Evolutionary conservation across 2,329 filamentous ascomycete species (phyloP).

Genomic region (Pseudovirgaria hyperparasitica): DNA sequence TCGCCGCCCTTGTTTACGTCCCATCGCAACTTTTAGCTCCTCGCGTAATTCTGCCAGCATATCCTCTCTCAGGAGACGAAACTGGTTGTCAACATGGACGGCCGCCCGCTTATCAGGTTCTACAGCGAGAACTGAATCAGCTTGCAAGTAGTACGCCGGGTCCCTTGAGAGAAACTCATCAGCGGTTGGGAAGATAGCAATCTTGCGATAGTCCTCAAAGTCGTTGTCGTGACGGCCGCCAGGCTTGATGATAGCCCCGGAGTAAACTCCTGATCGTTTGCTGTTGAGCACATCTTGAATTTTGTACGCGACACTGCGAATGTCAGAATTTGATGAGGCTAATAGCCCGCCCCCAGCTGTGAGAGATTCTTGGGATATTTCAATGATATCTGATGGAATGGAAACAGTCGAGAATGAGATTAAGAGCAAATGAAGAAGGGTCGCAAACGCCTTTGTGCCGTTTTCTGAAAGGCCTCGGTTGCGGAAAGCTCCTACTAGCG

Average conservation of each 20-base stretch:
- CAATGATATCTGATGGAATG: slow-evolving; percentile 14
- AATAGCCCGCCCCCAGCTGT: slow-evolving; percentile 12
- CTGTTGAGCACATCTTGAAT: slow-evolving; percentile 33
- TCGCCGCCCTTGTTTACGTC: slow-evolving; percentile 35
- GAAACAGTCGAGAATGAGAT: slow-evolving; percentile 23
- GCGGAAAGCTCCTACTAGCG: slow-evolving; percentile 24
- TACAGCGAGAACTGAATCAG: slow-evolving; percentile 35
- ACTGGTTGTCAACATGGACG: slow-evolving; percentile 56
- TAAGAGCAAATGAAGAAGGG: slow-evolving; percentile 35
- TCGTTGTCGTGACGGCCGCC: slow-evolving; percentile 69
- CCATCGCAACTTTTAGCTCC: slow-evolving; percentile 41
- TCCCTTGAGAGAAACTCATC: slow-evolving; percentile 47
- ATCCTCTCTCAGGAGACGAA: slow-evolving; percentile 58
- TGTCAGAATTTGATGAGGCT: slow-evolving; percentile 34
- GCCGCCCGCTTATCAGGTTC: slow-evolving; percentile 26
- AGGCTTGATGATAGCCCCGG: slow-evolving; percentile 20
- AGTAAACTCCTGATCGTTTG: slow-evolving; percentile 30
- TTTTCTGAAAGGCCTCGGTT: slow-evolving; percentile 11
- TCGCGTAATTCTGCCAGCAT: slow-evolving; percentile 54
- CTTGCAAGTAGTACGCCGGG: slow-evolving; percentile 42
- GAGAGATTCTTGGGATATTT: slow-evolving; percentile 11
- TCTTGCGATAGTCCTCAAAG: slow-evolving; percentile 44
- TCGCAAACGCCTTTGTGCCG: slow-evolving; percentile 21
- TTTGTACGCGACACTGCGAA: slow-evolving; percentile 42
- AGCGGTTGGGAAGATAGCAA: slow-evolving; percentile 52